phyloP scores from a whole-genome alignment of 768 basidiomycete species.

The Lactarius tabidus region DNA sequence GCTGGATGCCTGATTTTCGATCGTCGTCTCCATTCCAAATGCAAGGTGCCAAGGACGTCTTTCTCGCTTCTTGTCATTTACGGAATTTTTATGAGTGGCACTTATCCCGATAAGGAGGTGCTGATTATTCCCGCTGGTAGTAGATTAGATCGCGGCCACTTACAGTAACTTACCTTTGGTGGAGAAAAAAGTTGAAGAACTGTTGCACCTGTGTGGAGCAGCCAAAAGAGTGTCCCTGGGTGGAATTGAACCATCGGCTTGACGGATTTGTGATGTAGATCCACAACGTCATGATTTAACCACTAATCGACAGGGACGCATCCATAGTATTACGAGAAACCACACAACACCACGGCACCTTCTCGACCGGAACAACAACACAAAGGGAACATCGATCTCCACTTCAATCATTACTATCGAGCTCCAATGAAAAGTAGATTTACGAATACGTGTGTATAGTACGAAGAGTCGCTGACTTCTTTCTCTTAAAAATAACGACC shows the following conservation, averaged over 20 bases:
- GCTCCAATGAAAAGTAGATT: background rate
- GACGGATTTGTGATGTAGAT: conserved; percentile 3
- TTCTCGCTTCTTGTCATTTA: too few species aligned
- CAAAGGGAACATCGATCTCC: too few species aligned
- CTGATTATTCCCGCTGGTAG: background rate
- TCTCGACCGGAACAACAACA: too few species aligned
- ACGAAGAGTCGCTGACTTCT: background rate
- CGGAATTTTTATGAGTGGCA: too few species aligned
- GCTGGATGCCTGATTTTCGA: background rate
- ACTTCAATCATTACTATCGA: too few species aligned
- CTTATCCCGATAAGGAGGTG: background rate
- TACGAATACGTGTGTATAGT: background rate
- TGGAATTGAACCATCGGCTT: conserved; percentile 24
- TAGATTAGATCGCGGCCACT: background rate
- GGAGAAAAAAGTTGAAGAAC: background rate
- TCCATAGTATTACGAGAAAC: background rate
- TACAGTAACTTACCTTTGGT: background rate
- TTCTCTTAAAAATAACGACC: background rate
- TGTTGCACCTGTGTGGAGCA: background rate
- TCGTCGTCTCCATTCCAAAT: too few species aligned
- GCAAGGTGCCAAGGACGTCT: too few species aligned
- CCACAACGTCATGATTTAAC: conserved; percentile 26
- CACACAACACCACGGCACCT: background rate
- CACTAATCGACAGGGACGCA: conserved; percentile 23
- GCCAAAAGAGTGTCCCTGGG: conserved; percentile 9